Conservation (phyloP, 1,139 yeast genomes). For the Kodamaea fungicola region DNA sequence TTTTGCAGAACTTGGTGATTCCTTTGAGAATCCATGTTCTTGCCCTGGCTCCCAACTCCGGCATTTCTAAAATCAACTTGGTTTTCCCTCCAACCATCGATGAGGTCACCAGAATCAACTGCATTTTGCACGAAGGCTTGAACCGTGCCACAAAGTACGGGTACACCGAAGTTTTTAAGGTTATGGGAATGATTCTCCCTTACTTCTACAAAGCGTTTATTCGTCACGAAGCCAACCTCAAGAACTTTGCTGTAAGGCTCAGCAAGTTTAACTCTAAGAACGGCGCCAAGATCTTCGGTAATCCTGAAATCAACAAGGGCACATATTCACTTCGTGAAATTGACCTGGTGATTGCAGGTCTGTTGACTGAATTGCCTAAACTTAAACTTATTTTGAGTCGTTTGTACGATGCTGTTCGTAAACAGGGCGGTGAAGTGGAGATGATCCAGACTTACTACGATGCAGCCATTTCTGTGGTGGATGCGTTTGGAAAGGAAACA, state of each 20-base stretch:
- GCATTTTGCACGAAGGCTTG: constrained; percentile 75
- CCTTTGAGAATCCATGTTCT: constrained; percentile 73
- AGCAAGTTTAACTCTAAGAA: constrained; percentile 47
- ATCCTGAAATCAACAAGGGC: constrained; percentile 28
- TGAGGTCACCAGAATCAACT: constrained; percentile 84
- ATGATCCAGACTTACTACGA: constrained; percentile 41
- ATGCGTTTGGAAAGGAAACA: constrained; percentile 64
- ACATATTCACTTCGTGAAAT: constrained; percentile 55
- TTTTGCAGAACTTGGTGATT: constrained; percentile 73
- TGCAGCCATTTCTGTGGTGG: constrained; percentile 62
- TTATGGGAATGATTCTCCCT: constrained; percentile 77
- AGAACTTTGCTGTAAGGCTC: constrained; percentile 34
- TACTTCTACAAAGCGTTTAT: constrained; percentile 89
- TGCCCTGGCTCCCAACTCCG: constrained; percentile 43
- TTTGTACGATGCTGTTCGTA: constrained; percentile 28
- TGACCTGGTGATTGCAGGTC: constrained; percentile 67
- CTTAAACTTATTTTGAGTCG: constrained; percentile 66
- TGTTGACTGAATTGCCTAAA: constrained; percentile 63
- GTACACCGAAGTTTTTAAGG: constrained; percentile 67
- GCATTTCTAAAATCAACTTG: constrained; percentile 63
- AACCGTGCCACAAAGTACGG: constrained; percentile 67
- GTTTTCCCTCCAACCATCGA: constrained; percentile 94
- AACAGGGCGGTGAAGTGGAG: constrained; percentile 11
- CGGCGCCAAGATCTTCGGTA: constrained; percentile 40
- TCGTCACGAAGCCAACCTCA: constrained; percentile 80